A percentile compares a stretch with the other conserved stretches of the same genome.
Evolutionary conservation across 345 rosid species (phyloP).

Genomic region (Laguncularia racemosa): DNA sequence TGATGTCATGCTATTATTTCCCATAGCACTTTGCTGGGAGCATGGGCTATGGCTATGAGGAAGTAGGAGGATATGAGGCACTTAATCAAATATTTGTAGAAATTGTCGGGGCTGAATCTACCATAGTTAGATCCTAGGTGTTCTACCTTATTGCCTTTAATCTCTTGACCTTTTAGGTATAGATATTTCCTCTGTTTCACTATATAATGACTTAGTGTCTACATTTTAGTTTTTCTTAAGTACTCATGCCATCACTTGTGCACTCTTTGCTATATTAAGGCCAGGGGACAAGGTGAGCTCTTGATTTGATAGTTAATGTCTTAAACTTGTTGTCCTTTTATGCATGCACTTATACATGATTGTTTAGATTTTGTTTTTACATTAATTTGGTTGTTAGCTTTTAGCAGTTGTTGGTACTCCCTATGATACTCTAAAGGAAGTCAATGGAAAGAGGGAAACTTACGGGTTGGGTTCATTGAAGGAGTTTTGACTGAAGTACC

Average conservation of each 20-base stretch:
- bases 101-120: slow-evolving; percentile 58
- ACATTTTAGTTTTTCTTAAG: slow-evolving; percentile 52
- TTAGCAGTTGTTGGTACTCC: slow-evolving; percentile 76
- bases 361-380: slow-evolving; percentile 10
- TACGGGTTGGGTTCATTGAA: slow-evolving; percentile 47
- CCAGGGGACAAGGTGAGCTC: slow-evolving; percentile 59
- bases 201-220: not conserved
- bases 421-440: slow-evolving; percentile 65
- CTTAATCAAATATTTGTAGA: slow-evolving; percentile 56
- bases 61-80: slow-evolving; percentile 60
- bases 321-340: not conserved
- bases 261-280: slow-evolving; percentile 49
- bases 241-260: slow-evolving; percentile 67
- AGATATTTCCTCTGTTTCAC: not conserved
- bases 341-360: not conserved
- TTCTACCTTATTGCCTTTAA: not conserved
- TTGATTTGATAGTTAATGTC: not conserved
- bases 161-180: not conserved
- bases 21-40: slow-evolving; percentile 51
- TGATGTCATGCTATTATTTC: not conserved
- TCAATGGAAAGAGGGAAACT: slow-evolving; percentile 50
- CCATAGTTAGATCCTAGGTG: slow-evolving; percentile 58
- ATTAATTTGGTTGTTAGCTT: slow-evolving; percentile 43
- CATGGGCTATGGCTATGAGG: slow-evolving; percentile 70
- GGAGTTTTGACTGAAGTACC: slow-evolving; percentile 54